Percentiles rank a stretch among this genome's conserved stretches.
Evolutionary conservation across 345 rosid species (phyloP).

Genomic region (Heritiera fomes): DNA sequence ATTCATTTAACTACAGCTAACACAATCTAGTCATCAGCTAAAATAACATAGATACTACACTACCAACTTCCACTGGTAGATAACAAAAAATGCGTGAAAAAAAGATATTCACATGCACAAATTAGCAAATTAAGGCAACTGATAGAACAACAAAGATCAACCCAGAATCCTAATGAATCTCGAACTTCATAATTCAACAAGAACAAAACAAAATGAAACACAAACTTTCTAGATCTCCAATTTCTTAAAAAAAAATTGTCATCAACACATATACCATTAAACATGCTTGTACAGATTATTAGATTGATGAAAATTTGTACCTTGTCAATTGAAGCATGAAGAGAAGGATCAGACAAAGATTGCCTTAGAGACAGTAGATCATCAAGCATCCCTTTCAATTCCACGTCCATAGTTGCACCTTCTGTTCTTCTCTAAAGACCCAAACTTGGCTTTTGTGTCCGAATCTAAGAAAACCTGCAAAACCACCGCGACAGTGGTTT

Average conservation of each 20-base stretch:
- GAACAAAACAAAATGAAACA: conserved; percentile 1
- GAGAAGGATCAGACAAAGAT: conserved; percentile 57
- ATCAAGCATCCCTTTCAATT: conserved; percentile 56
- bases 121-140: neutral
- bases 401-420: conserved; percentile 60
- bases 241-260: neutral
- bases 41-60: neutral
- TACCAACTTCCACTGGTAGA: neutral
- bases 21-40: neutral
- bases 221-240: neutral
- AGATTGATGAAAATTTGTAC: conserved; percentile 34
- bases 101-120: neutral
- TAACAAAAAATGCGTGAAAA: conserved; percentile 1
- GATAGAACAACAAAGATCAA: conserved; percentile 10
- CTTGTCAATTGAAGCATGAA: conserved; percentile 55
- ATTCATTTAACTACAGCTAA: neutral
- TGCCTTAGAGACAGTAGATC: conserved; percentile 62
- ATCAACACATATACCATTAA: neutral
- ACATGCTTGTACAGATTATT: neutral
- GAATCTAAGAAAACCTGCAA: conserved; percentile 14
- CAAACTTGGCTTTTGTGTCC: neutral
- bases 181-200: neutral
- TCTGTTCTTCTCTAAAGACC: conserved; percentile 5
- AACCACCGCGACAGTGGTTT: neutral
- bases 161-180: conserved; percentile 9